phyloP scores from a whole-genome alignment of 495 filamentous ascomycete genomes.

The Massariosphaeria phaeospora region DNA sequence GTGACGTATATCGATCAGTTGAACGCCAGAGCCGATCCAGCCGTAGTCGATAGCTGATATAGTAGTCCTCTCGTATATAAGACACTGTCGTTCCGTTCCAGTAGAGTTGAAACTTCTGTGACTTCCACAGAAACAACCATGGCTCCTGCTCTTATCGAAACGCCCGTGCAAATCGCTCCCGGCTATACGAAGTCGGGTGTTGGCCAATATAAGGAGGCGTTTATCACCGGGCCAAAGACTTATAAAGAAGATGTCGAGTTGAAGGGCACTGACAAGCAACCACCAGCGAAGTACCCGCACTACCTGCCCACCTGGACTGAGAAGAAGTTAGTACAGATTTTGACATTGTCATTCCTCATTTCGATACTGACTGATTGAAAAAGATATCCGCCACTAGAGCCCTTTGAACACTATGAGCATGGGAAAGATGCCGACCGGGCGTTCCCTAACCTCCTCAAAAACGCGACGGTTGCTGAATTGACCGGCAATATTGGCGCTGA shows the following conservation, averaged over 20 bases:
- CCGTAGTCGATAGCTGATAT: neutral
- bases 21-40: conserved; percentile 8
- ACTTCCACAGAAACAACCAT: conserved; percentile 19
- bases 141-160: conserved; percentile 37
- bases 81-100: neutral
- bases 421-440: conserved; percentile 65
- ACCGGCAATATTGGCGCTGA: conserved; percentile 73
- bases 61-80: conserved; percentile 2
- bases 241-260: conserved; percentile 34
- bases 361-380: neutral
- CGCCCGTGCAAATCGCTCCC: conserved; percentile 6
- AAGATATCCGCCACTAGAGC: conserved; percentile 58
- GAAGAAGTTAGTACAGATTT: conserved; percentile 44
- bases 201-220: conserved; percentile 37
- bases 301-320: conserved; percentile 70
- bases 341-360: conserved; percentile 2
- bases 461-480: conserved; percentile 51
- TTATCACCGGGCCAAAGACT: conserved; percentile 30
- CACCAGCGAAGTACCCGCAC: conserved; percentile 58
- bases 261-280: conserved; percentile 40
- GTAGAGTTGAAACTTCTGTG: neutral
- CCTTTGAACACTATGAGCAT: conserved; percentile 67
- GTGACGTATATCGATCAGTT: too few species aligned
- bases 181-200: conserved; percentile 22
- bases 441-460: conserved; percentile 62